Evolutionary conservation across 2,329 filamentous ascomycete species (phyloP).

Genomic region (Phyllosticta citrichinensis): DNA sequence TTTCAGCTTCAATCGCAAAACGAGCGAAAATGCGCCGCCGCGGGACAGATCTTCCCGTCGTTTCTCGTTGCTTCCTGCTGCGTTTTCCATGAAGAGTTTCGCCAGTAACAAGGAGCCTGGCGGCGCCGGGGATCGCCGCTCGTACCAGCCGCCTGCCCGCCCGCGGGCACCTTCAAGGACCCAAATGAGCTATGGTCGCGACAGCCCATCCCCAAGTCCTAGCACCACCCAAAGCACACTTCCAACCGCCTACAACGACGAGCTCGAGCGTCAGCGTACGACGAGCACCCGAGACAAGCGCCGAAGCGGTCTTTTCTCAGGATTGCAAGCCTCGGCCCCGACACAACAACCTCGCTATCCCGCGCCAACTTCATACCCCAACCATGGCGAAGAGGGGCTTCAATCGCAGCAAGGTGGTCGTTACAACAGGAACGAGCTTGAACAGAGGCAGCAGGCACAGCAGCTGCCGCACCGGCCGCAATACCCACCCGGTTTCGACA

Average conservation of each 20-base stretch:
- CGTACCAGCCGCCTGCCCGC: constrained; percentile 13
- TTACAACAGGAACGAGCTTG: constrained; percentile 24
- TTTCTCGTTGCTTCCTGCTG: constrained; percentile 41
- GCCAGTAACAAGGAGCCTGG: constrained; percentile 25
- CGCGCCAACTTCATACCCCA: background rate
- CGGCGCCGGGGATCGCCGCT: constrained; percentile 18
- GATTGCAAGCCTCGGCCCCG: constrained; percentile 12
- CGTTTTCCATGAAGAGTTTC: constrained; percentile 37
- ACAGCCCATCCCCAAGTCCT: constrained; percentile 35
- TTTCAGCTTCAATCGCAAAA: constrained; percentile 41
- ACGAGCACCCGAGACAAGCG: constrained; percentile 5
- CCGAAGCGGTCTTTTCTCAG: background rate
- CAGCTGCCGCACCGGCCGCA: constrained; percentile 20
- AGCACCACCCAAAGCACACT: constrained; percentile 35
- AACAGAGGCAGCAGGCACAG: constrained; percentile 20
- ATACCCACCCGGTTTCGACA: constrained; percentile 32
- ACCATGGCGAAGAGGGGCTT: background rate
- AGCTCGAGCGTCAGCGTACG: constrained; percentile 20
- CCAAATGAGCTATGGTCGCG: constrained; percentile 34
- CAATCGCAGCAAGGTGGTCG: constrained; percentile 17
- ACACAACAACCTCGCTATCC: constrained; percentile 13
- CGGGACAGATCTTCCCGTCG: constrained; percentile 30
- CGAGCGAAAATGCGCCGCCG: constrained; percentile 28
- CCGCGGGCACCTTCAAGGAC: constrained; percentile 20
- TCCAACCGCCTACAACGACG: constrained; percentile 33